A percentile compares a stretch with the other conserved stretches of the same genome.
Evolutionary conservation across 2,329 filamentous ascomycete genomes (phyloP).

Genomic region (Fusarium torreyae): DNA sequence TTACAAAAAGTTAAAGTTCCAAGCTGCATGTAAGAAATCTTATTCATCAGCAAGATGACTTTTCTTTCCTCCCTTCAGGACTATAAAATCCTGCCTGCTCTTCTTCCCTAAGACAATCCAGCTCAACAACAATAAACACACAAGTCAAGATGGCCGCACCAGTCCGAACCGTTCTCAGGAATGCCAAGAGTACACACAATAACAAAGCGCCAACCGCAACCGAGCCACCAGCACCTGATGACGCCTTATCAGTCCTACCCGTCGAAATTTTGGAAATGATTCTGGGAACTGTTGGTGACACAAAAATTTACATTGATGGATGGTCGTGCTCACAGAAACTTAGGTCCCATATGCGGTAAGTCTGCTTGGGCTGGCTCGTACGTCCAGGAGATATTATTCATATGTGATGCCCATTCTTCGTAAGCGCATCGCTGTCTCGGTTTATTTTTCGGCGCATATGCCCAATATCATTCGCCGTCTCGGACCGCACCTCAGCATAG

Average conservation of each 20-base stretch:
- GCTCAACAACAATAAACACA: too few species aligned
- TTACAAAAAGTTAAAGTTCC: too few species aligned
- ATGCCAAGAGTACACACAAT: accelerated
- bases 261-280: slow-evolving; percentile 5
- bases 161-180: too few species aligned
- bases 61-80: too few species aligned
- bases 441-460: background rate
- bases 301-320: accelerated
- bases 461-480: background rate
- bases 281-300: background rate
- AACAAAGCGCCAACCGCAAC: background rate
- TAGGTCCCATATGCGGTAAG: background rate
- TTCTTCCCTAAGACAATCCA: too few species aligned
- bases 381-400: slow-evolving; percentile 13
- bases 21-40: too few species aligned
- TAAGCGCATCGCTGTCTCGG: slow-evolving; percentile 1
- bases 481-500: slow-evolving; percentile 16
- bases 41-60: too few species aligned
- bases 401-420: slow-evolving; percentile 4
- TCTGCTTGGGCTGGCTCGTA: slow-evolving; percentile 15
- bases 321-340: background rate
- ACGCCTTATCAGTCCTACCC: slow-evolving; percentile 8
- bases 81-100: too few species aligned
- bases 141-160: too few species aligned
- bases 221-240: background rate